These are phyloP conservation scores for Trichoderma harzianum DNA, from an alignment of 2,329 filamentous ascomycete species.

Conservation along the genomic window DNA sequence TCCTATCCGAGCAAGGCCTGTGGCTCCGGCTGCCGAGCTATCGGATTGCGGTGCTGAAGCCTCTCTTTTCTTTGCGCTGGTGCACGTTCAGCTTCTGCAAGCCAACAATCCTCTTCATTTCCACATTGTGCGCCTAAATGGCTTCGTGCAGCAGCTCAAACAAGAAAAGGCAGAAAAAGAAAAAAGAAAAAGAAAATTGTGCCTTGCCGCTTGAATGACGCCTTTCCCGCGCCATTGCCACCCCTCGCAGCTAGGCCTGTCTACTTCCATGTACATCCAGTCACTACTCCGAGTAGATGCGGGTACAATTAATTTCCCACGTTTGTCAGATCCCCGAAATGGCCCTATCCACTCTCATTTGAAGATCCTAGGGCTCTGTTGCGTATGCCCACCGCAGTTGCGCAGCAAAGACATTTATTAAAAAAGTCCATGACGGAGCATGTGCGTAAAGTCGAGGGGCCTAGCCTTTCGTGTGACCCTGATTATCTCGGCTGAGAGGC, in stretches of 20 bases:
- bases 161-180: neutral
- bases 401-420: neutral
- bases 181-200: neutral
- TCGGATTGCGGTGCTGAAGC: neutral
- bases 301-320: constrained; percentile 16
- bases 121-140: neutral
- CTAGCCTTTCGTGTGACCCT: neutral
- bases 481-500: neutral
- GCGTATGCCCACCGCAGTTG: neutral
- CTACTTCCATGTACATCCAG: neutral
- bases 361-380: neutral
- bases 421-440: neutral
- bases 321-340: constrained; percentile 12
- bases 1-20: neutral
- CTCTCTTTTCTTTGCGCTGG: neutral
- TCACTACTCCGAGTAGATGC: neutral
- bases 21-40: constrained; percentile 14
- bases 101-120: neutral
- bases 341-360: constrained; percentile 4
- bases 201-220: neutral
- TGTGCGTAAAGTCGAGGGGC: neutral
- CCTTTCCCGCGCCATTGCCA: neutral
- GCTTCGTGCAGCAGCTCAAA: neutral
- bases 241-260: neutral
- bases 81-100: neutral